Conservation (phyloP, 2,329 filamentous ascomycete species). For the Botrytis aclada region DNA sequence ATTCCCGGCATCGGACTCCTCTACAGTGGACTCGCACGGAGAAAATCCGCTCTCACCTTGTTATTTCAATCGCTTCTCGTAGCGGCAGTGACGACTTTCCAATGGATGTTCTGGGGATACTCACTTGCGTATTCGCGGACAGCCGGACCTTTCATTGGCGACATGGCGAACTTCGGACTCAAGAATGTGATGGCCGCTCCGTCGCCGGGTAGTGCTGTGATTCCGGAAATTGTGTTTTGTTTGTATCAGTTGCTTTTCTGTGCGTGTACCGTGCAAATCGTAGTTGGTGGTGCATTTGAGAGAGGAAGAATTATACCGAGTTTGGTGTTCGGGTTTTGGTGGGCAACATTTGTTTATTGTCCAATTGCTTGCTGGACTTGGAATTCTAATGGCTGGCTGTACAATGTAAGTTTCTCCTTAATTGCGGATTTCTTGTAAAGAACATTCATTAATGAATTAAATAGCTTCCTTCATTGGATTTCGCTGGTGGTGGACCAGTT, state of each 20-base stretch:
- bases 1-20: constrained; percentile 64
- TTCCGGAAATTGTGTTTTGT: constrained; percentile 65
- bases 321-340: constrained; percentile 61
- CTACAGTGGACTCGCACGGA: constrained; percentile 60
- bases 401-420: constrained; percentile 38
- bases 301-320: constrained; percentile 60
- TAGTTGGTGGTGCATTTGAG: constrained; percentile 60
- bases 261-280: constrained; percentile 59
- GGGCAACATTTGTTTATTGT: constrained; percentile 64
- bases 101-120: constrained; percentile 64
- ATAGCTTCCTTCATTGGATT: constrained; percentile 43
- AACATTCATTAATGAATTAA: neutral
- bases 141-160: constrained; percentile 60
- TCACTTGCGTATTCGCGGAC: constrained; percentile 59
- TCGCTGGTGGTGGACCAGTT: constrained; percentile 51
- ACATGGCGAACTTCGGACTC: constrained; percentile 59
- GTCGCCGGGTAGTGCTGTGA: constrained; percentile 52
- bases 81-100: constrained; percentile 52
- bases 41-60: constrained; percentile 60
- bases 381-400: constrained; percentile 65
- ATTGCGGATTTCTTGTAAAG: fast-evolving
- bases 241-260: constrained; percentile 64
- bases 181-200: constrained; percentile 59
- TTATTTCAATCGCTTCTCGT: constrained; percentile 62
- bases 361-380: constrained; percentile 64